phyloP scores from a whole-genome alignment of 495 filamentous ascomycete genomes.

The Niebla homalea region DNA sequence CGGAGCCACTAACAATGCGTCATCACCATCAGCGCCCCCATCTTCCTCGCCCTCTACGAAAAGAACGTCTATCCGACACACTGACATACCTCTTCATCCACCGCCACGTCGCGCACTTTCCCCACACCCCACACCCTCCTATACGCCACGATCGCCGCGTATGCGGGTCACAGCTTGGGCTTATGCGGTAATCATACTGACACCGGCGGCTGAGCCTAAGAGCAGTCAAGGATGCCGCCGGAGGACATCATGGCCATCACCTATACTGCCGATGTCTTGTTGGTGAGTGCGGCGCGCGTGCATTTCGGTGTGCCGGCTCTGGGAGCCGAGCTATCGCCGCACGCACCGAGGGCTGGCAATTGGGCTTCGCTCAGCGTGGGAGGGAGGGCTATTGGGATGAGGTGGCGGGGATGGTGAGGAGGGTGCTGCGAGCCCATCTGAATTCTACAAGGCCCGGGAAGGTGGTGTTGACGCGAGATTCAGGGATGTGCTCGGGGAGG shows the following conservation, averaged over 20 bases:
- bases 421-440: constrained; percentile 3
- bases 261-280: constrained; percentile 2
- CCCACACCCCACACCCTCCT: constrained; percentile 1
- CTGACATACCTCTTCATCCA: constrained; percentile 7
- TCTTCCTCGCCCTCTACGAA: constrained; percentile 11
- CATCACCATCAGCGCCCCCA: not conserved
- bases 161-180: constrained; percentile 12
- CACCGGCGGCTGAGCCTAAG: not conserved
- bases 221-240: not conserved
- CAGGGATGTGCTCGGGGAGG: not conserved
- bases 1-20: constrained; percentile 1
- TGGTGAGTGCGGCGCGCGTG: not conserved
- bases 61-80: constrained; percentile 10
- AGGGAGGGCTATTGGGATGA: constrained; percentile 8
- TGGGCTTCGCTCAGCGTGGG: not conserved
- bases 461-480: constrained; percentile 13
- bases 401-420: not conserved
- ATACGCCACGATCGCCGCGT: constrained; percentile 8
- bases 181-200: constrained; percentile 10
- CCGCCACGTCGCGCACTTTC: not conserved
- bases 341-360: not conserved
- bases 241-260: constrained; percentile 10
- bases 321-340: constrained; percentile 1
- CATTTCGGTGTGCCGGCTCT: constrained; percentile 3
- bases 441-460: not conserved